Base-by-base conservation (phyloP, 2,329 filamentous ascomycete species). In the Fusarium fracticaudum region DNA sequence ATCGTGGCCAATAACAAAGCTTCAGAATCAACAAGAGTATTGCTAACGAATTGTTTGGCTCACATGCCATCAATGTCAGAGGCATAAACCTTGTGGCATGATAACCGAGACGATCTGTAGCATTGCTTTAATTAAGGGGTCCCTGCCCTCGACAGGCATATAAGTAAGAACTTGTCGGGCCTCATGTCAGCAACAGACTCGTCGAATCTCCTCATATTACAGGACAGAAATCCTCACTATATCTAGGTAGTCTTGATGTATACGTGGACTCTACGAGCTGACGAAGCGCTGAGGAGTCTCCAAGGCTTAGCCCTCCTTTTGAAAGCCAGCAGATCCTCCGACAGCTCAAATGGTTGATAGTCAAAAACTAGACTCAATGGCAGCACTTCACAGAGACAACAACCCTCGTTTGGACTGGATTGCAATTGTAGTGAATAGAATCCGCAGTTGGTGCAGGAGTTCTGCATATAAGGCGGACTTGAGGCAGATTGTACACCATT, bases 261-360 rank as follows among this genome's bases (percentile, higher is more conserved):
- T 17, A 14, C n/a, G 8, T 33, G 33, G 41, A 26, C 24, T 24
- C 43, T 24, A 20, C 12, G 18, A 29, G 43, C 43, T 64, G 29
- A 57, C 58, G 60, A 70, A 22, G 41, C 31, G 17, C 29, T 60
- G 22, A 37, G 38, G 50, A 33, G 29, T 43, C 20, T 40, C 5
- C 12, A 33, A 35, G 66, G 60, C 67, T 65, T n/a, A 48, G 60
- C 53, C 45, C 48, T 54, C 17, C 35, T 31, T 57, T 69, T 69
- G 67, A 70, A 70, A 70, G 43, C 31, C 12, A 51, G 18, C 12
- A 24, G 31, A 41, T 24, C 22, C 8, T 26, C 11, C 35, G 33
- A 33, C 31, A n/a, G 40, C 15, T 45, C 40, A 35, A 24, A 26
- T 35, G 31, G 18, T 29, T 22, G 14, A 35, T 18, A 44, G 9